Evolutionary conservation across 1,284 basidiomycete genomes (phyloP).

Genomic region (Trametes pubescens): DNA sequence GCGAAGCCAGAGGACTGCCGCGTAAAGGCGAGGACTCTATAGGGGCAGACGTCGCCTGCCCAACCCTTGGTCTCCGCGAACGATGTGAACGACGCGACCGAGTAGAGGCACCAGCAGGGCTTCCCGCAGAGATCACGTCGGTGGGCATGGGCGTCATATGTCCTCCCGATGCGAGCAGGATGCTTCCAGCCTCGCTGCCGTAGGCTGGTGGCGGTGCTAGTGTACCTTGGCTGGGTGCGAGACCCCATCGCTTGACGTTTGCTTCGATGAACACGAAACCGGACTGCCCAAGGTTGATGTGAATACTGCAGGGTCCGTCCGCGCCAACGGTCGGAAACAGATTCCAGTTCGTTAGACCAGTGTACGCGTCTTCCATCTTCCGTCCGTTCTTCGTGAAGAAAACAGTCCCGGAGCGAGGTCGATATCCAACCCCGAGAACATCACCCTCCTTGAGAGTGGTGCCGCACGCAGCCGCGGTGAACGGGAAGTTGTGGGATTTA

Average conservation of each 20-base stretch:
- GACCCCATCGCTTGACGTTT: slow-evolving; percentile 98
- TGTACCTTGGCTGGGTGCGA: slow-evolving; percentile 94
- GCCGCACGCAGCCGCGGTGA: slow-evolving; percentile 89
- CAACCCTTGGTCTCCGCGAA: slow-evolving; percentile 51
- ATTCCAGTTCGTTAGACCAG: slow-evolving; percentile 88
- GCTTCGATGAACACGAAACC: slow-evolving; percentile 98
- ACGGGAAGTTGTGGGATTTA: slow-evolving; percentile 98
- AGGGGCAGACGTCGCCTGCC: slow-evolving; percentile 50
- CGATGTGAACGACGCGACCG: slow-evolving; percentile 67
- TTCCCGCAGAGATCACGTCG: slow-evolving; percentile 50
- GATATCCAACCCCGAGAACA: slow-evolving; percentile 92
- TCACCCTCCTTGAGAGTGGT: slow-evolving; percentile 92
- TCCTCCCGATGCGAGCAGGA: slow-evolving; percentile 89
- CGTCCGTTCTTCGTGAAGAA: slow-evolving; percentile 97
- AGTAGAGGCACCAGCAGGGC: slow-evolving; percentile 56
- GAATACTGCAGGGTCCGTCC: slow-evolving; percentile 92
- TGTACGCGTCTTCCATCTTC: slow-evolving; percentile 93
- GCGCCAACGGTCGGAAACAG: slow-evolving; percentile 96
- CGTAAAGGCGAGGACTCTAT: slow-evolving; percentile 69
- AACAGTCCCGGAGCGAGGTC: slow-evolving; percentile 93
- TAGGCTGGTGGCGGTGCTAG: slow-evolving; percentile 96
- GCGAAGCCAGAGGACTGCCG: slow-evolving; percentile 48
- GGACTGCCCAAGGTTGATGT: slow-evolving; percentile 94
- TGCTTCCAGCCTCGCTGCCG: slow-evolving; percentile 93
- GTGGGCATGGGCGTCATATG: slow-evolving; percentile 53